Evolutionary conservation across 2,329 filamentous ascomycete species (phyloP).

Genomic region (Ophiostoma sp.): DNA sequence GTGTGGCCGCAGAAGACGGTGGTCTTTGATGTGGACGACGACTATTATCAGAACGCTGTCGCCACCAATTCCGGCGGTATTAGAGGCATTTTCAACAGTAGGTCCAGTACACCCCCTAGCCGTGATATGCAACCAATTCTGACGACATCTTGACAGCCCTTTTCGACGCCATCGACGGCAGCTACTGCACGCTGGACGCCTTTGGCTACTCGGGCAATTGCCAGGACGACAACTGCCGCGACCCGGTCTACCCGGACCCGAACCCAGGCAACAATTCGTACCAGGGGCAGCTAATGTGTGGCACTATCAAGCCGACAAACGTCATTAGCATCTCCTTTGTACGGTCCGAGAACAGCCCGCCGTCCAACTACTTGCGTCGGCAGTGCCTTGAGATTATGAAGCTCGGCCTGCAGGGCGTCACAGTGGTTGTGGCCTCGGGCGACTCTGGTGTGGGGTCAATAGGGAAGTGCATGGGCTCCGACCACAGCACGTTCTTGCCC

Average conservation of each 20-base stretch:
- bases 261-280: conserved; percentile 39
- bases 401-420: conserved; percentile 51
- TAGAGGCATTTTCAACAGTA: background rate
- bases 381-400: conserved; percentile 55
- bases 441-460: conserved; percentile 45
- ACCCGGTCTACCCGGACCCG: conserved; percentile 51
- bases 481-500: conserved; percentile 31
- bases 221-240: conserved; percentile 39
- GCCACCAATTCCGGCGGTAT: background rate
- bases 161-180: conserved; percentile 50
- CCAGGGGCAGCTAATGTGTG: conserved; percentile 43
- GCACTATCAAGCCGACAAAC: conserved; percentile 49
- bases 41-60: conserved; percentile 32
- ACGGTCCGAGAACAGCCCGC: conserved; percentile 53
- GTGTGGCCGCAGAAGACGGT: conserved; percentile 51
- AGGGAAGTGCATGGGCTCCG: conserved; percentile 34
- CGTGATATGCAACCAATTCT: too few species aligned
- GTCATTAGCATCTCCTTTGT: conserved; percentile 59
- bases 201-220: conserved; percentile 48
- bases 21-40: conserved; percentile 34
- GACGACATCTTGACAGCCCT: conserved; percentile 35
- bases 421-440: conserved; percentile 50
- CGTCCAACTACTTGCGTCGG: conserved; percentile 53
- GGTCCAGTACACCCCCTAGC: background rate
- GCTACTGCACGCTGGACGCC: conserved; percentile 50